Base-by-base conservation (phyloP, 164 flowering plant species). In the Tetrastigma voinierianum region DNA sequence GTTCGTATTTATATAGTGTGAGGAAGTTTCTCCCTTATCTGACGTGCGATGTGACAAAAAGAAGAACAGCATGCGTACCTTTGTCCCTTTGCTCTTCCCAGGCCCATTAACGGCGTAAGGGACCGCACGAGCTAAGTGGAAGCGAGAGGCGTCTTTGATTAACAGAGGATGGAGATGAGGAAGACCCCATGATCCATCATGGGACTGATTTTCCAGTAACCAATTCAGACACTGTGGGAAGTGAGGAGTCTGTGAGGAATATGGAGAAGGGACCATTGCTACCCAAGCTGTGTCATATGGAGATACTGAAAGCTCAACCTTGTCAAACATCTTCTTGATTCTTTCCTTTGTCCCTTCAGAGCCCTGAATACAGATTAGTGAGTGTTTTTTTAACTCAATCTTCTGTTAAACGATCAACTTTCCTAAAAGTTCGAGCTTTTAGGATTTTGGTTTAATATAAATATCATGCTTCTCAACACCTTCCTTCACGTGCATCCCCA, bases 211-310 rank as follows among this genome's bases (percentile, higher is more conserved):
- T 23, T 85, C 81, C 68, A 88, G 48, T 59, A 94, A 65, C 98
- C 97, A 91, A 17, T 78, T 68, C 43, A 90, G 15, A 64, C 92
- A 89, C 66, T 77, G 46, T 14, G 98, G 97, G 73, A 91, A 94
- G 71, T 74, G 76, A 14, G 98, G 96, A 13, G 32, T 18, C 19
- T 70, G 56, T 15, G 72, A 70, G 43, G 84, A 80, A 68, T 61
- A 62, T 19, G 81, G 86, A 65, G 90, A 83, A 67, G 96, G 90
- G 60, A 90, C 84, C 98, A 95, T 95, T 52, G 97, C 96, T 14
- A 95, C 95, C 98, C 97, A 91, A 24, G 97, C 97, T 32, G 96
- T 95, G 77, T 95, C 98, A 76, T 91, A 95, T 2, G 96, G 65
- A 61, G 97, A 95, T 71, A 82, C 80, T 10, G 96, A 87, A 51